A percentile compares a stretch with the other conserved stretches of the same genome.
These are phyloP conservation scores for Bidens hawaiensis DNA, from an alignment of 140 eudicot genomes.

Conservation along the genomic window DNA sequence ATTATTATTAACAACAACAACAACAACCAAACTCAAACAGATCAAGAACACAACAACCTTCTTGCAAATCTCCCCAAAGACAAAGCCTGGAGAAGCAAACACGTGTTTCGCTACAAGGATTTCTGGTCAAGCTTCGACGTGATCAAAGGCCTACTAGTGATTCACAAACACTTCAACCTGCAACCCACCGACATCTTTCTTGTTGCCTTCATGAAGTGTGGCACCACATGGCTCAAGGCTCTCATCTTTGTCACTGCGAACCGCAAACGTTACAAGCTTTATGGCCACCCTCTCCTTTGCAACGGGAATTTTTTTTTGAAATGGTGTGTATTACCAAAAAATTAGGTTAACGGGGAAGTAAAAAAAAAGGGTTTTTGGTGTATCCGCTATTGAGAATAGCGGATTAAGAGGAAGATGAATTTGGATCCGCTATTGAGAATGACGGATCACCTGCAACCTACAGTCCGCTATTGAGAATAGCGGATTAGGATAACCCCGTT, in stretches of 20 bases:
- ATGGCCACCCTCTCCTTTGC: slow-evolving; percentile 18
- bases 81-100: slow-evolving; percentile 27
- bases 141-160: slow-evolving; percentile 13
- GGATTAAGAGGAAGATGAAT: no score
- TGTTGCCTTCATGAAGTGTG: slow-evolving; percentile 25
- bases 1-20: no score
- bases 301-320: no score
- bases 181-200: slow-evolving; percentile 28
- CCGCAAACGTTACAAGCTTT: slow-evolving; percentile 18
- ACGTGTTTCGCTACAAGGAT: slow-evolving; percentile 17
- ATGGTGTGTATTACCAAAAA: no score
- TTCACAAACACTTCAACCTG: slow-evolving; percentile 6
- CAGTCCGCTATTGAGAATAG: no score
- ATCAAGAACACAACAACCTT: neutral
- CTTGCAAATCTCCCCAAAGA: slow-evolving; percentile 19
- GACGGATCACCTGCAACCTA: no score
- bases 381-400: no score
- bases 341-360: no score
- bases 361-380: no score
- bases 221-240: slow-evolving; percentile 38
- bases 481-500: no score
- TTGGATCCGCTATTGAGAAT: no score
- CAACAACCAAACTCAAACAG: slow-evolving; percentile 1
- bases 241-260: slow-evolving; percentile 23
- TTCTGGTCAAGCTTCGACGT: slow-evolving; percentile 13